Evolutionary conservation across 768 basidiomycete genomes (phyloP).

Genomic region (Boletus rubroflammeus): DNA sequence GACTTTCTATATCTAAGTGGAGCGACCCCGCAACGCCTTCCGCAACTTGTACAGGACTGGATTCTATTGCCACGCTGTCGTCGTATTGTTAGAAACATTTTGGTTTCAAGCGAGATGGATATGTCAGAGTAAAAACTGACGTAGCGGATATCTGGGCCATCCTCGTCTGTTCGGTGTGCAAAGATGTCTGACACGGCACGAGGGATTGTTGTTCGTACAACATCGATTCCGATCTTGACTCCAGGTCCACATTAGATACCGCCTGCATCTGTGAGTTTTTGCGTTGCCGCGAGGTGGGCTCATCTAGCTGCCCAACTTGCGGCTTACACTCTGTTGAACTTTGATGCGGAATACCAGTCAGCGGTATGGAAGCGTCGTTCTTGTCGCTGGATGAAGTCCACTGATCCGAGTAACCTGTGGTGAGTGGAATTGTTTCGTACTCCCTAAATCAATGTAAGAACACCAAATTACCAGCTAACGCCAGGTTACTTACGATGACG

Average conservation of each 20-base stretch:
- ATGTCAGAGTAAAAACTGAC: not conserved
- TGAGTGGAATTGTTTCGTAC: not conserved
- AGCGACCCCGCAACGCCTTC: not conserved
- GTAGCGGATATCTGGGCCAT: not conserved
- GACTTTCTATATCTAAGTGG: not conserved
- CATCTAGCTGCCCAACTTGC: not conserved
- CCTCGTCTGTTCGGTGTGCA: not conserved
- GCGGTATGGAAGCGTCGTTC: not conserved
- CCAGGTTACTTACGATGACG: constrained; percentile 2
- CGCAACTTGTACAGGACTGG: not conserved
- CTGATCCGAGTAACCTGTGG: not conserved
- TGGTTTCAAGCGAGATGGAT: not conserved
- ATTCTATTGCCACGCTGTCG: not conserved
- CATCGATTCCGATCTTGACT: not conserved
- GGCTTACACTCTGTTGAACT: not conserved
- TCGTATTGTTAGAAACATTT: not conserved
- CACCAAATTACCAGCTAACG: not conserved
- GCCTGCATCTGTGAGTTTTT: not conserved
- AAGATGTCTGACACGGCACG: not conserved
- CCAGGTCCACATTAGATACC: not conserved
- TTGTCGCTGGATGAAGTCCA: not conserved
- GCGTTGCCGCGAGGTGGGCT: not conserved
- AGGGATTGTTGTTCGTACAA: not conserved
- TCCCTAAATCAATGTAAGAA: constrained; percentile 1
- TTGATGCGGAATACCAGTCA: not conserved